A percentile compares a stretch with the other conserved stretches of the same genome.
phyloP scores from a whole-genome alignment of 768 basidiomycete genomes.

The Termitomyces sp. region DNA sequence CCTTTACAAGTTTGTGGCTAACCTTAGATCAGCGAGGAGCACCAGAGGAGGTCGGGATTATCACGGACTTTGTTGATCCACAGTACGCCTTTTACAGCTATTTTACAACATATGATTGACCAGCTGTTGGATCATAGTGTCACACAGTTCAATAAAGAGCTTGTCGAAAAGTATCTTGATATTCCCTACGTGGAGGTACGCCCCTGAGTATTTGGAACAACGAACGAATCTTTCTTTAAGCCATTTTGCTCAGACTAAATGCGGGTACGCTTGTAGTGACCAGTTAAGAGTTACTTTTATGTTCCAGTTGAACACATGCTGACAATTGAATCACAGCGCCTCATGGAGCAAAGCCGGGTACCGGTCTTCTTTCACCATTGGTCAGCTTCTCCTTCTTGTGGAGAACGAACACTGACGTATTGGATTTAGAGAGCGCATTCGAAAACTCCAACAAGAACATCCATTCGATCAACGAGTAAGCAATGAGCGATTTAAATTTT shows the following conservation, averaged over 20 bases:
- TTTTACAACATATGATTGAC: slow-evolving; percentile 7
- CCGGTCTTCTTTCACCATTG: slow-evolving; percentile 81
- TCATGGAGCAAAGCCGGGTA: slow-evolving; percentile 88
- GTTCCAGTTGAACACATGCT: slow-evolving; percentile 30
- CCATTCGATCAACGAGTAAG: slow-evolving; percentile 79
- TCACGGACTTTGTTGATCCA: slow-evolving; percentile 79
- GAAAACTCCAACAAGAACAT: slow-evolving; percentile 82
- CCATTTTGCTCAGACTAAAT: slow-evolving; percentile 60
- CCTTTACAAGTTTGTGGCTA: slow-evolving; percentile 8
- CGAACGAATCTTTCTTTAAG: slow-evolving; percentile 14
- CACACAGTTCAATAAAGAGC: slow-evolving; percentile 74
- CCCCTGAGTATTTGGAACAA: not conserved
- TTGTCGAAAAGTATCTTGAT: slow-evolving; percentile 76
- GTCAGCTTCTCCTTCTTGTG: slow-evolving; percentile 37
- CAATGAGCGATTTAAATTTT: slow-evolving; percentile 20
- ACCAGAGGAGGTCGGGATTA: slow-evolving; percentile 77
- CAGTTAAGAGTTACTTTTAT: slow-evolving; percentile 53
- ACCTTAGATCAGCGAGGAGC: slow-evolving; percentile 51
- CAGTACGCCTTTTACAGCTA: slow-evolving; percentile 34
- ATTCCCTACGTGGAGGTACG: slow-evolving; percentile 73
- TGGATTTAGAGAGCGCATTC: slow-evolving; percentile 58
- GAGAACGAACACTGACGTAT: slow-evolving; percentile 17
- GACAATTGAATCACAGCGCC: slow-evolving; percentile 42
- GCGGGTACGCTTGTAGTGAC: slow-evolving; percentile 94
- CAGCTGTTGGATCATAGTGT: slow-evolving; percentile 45